These are phyloP conservation scores for Cytospora schulzeri DNA, from an alignment of 2,329 filamentous ascomycete species.

Conservation along the genomic window DNA sequence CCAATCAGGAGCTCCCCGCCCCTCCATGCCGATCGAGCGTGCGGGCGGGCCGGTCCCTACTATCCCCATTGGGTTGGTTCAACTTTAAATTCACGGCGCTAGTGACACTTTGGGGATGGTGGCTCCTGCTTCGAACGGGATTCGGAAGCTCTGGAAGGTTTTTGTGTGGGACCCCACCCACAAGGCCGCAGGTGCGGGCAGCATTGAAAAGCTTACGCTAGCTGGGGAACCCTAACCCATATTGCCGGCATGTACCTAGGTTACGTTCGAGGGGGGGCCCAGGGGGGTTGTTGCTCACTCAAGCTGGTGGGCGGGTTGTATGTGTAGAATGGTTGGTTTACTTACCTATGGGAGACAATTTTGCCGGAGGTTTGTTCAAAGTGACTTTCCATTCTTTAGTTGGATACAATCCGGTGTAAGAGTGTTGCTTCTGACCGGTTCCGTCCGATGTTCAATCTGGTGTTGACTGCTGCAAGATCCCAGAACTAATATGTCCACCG, in stretches of 20 bases:
- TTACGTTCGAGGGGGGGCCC: background rate
- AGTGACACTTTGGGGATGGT: background rate
- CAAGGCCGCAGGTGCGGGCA: too few species aligned
- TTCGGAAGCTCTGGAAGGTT: background rate
- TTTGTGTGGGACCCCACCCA: background rate
- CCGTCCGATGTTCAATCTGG: too few species aligned
- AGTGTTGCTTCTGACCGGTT: too few species aligned
- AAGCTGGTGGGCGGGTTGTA: too few species aligned
- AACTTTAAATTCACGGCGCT: background rate
- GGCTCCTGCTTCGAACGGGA: background rate
- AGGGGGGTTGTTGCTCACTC: background rate
- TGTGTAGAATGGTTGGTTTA: too few species aligned
- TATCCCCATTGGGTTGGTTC: background rate
- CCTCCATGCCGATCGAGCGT: background rate
- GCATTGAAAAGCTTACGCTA: too few species aligned
- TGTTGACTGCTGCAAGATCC: background rate
- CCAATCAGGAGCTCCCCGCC: background rate
- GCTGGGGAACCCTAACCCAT: background rate
- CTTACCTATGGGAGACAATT: too few species aligned
- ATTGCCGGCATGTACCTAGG: background rate
- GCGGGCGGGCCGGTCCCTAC: background rate
- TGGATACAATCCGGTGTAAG: too few species aligned
- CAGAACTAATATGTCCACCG: background rate
- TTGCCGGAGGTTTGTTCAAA: background rate
- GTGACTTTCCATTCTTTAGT: background rate